Conservation (phyloP, 192 early-diverging fungal genomes). For the Podila epicladia region DNA sequence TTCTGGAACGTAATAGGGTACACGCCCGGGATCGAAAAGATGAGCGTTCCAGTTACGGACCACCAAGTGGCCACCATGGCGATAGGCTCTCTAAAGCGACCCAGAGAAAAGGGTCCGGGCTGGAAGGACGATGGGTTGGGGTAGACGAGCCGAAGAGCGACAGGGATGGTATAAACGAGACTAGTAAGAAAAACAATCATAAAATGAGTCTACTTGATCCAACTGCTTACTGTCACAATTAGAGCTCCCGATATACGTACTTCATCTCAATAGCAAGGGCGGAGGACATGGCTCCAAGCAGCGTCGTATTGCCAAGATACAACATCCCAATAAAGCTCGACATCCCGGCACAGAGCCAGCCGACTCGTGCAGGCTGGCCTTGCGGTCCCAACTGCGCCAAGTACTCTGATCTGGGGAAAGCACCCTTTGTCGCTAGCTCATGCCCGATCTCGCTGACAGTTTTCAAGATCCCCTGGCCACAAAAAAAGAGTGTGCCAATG, state of each 20-base stretch:
- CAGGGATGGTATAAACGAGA: constrained; percentile 17
- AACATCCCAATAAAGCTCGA: constrained; percentile 24
- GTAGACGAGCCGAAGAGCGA: constrained; percentile 27
- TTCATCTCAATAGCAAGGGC: constrained; percentile 36
- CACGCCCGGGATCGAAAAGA: constrained; percentile 38
- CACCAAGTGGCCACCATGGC: constrained; percentile 38
- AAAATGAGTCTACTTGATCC: neutral
- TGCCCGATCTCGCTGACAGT: constrained; percentile 28
- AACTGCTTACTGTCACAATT: neutral
- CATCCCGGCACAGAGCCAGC: constrained; percentile 21
- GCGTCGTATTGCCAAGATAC: constrained; percentile 17
- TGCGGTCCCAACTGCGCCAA: constrained; percentile 2
- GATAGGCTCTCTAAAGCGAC: constrained; percentile 11
- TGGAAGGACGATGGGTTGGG: constrained; percentile 38
- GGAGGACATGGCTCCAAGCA: constrained; percentile 23
- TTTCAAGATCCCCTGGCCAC: constrained; percentile 32
- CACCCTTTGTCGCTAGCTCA: constrained; percentile 22
- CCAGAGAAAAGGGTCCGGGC: constrained; percentile 52
- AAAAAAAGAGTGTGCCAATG: constrained; percentile 38
- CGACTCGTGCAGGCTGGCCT: constrained; percentile 31
- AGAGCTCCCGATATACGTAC: constrained; percentile 3
- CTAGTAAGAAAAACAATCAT: neutral
- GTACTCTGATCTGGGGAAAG: constrained; percentile 30
- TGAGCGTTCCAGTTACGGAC: constrained; percentile 25
- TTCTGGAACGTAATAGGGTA: constrained; percentile 46